phyloP scores from a whole-genome alignment of 2,329 filamentous ascomycete species.

The Xylariaceae sp. region DNA sequence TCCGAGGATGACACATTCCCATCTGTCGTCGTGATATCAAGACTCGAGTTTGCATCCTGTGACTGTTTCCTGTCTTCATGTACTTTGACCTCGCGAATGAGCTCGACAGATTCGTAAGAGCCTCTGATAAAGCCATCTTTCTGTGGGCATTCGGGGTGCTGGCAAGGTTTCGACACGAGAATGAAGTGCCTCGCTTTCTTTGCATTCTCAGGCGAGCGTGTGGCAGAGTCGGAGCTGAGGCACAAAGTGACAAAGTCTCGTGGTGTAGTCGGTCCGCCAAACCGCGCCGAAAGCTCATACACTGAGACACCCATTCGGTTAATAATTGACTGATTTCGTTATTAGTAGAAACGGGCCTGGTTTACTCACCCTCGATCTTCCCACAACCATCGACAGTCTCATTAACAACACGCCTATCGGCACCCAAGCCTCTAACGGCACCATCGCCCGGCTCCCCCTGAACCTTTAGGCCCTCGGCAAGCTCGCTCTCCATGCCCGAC shows the following conservation, averaged over 20 bases:
- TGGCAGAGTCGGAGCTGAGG: constrained; percentile 59
- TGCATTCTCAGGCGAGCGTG: constrained; percentile 30
- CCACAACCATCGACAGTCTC: constrained; percentile 54
- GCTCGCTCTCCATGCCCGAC: constrained; percentile 72
- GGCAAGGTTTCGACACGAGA: constrained; percentile 80
- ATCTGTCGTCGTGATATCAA: constrained; percentile 37
- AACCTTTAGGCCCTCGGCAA: constrained; percentile 70
- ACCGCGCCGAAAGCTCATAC: constrained; percentile 82
- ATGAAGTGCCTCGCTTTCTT: constrained; percentile 64
- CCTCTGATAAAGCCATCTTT: constrained; percentile 75
- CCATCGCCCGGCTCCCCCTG: constrained; percentile 67
- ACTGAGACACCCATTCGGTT: constrained; percentile 45
- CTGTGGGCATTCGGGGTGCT: constrained; percentile 68
- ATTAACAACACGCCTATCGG: constrained; percentile 69
- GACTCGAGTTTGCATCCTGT: constrained; percentile 42
- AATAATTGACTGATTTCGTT: constrained; percentile 5
- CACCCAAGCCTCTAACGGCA: constrained; percentile 80
- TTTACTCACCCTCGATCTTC: constrained; percentile 56
- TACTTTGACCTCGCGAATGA: constrained; percentile 77
- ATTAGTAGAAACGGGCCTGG: neutral
- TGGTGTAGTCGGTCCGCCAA: constrained; percentile 82
- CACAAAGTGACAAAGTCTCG: constrained; percentile 83
- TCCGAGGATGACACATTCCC: constrained; percentile 25
- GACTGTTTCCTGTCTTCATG: constrained; percentile 41
- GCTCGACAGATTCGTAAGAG: constrained; percentile 85